Percentiles rank a stretch among this genome's conserved stretches.
phyloP scores from a whole-genome alignment of 495 filamentous ascomycete genomes.

The Hypoxylon trugodes region DNA sequence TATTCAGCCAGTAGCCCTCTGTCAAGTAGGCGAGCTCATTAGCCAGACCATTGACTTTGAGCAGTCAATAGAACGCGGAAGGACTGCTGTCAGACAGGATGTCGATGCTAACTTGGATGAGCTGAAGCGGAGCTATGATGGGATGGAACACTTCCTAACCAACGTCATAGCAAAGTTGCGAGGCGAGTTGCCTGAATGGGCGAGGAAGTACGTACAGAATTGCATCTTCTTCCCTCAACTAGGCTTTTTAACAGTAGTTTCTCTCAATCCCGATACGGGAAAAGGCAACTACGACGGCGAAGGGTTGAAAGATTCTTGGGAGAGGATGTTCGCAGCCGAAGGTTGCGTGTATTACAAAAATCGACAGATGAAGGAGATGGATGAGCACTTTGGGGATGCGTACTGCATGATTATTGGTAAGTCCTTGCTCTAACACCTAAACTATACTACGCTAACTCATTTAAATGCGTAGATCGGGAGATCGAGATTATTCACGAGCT shows the following conservation, averaged over 20 bases:
- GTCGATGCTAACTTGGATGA: slow-evolving; percentile 80
- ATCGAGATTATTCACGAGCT: slow-evolving; percentile 88
- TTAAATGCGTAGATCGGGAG: slow-evolving; percentile 73
- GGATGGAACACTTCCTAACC: slow-evolving; percentile 76
- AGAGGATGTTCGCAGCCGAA: slow-evolving; percentile 77
- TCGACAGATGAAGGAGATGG: slow-evolving; percentile 81
- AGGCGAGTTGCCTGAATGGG: slow-evolving; percentile 66
- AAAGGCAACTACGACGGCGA: slow-evolving; percentile 72
- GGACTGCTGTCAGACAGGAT: slow-evolving; percentile 75
- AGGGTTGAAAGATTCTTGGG: slow-evolving; percentile 69
- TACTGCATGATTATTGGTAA: slow-evolving; percentile 83
- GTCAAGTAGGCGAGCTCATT: slow-evolving; percentile 73
- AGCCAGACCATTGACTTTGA: slow-evolving; percentile 84
- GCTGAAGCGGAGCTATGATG: slow-evolving; percentile 79
- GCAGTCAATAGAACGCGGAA: slow-evolving; percentile 74
- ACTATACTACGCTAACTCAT: background rate
- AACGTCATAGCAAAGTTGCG: slow-evolving; percentile 69
- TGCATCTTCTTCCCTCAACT: slow-evolving; percentile 91
- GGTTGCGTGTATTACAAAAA: slow-evolving; percentile 88
- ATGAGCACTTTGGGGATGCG: slow-evolving; percentile 83
- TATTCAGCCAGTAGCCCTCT: slow-evolving; percentile 63
- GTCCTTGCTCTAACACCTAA: slow-evolving; percentile 20
- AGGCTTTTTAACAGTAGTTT: slow-evolving; percentile 85
- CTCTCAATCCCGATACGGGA: slow-evolving; percentile 67
- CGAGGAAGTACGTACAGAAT: slow-evolving; percentile 61